Evolutionary conservation across 371 early-diverging fungal species (phyloP), one percentile per base, ranked within the genome.

Genomic region (Mortierella sp.): DNA sequence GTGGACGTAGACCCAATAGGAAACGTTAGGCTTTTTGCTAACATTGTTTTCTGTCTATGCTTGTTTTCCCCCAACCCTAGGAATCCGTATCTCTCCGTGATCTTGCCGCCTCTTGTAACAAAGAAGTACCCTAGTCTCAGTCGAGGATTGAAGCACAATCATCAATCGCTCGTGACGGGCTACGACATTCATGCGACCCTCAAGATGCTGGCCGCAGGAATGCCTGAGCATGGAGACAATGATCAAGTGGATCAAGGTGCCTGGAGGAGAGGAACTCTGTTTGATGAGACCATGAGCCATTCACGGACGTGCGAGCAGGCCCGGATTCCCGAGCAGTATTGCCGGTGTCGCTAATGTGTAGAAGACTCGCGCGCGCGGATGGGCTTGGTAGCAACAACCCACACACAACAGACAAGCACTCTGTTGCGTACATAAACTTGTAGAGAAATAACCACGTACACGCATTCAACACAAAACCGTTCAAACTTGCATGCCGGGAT

Each of bases 81-180:
- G 65, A 71, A 71, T 43, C 71, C 71, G 39, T 71, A 64, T 31
- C 60, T 71, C 17, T 64, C 71, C 8, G 60, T 71, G 16, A 64
- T 64, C 17, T 17, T 71, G 25, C 71, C 71, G 24, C 65, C 71
- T 3, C 37, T 40, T 1, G 19, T 71, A 12, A 28, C 65, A 24
- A 48, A 71, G 27, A 46, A 51, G 41, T 71, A 71, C 28, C 71
- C 71, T 4, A 60, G 60, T 40, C 52, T 71, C 0, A 46, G 60
- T 1, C 39, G 44, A 0, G 71, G 71, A 6, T 48, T 71, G 55
- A 41, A 44, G 19, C 71, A 71, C 21, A 71, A 71, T 57, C 60
- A 71, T 21, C 71, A 71, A 39, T 45, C 64, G 34, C 65, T 71
- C 17, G 25, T 71, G 0, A 64, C 71, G 0, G 71, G 65, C n/a